These are phyloP conservation scores for Pichia insulana DNA, from an alignment of 805 yeast species.

Conservation along the genomic window DNA sequence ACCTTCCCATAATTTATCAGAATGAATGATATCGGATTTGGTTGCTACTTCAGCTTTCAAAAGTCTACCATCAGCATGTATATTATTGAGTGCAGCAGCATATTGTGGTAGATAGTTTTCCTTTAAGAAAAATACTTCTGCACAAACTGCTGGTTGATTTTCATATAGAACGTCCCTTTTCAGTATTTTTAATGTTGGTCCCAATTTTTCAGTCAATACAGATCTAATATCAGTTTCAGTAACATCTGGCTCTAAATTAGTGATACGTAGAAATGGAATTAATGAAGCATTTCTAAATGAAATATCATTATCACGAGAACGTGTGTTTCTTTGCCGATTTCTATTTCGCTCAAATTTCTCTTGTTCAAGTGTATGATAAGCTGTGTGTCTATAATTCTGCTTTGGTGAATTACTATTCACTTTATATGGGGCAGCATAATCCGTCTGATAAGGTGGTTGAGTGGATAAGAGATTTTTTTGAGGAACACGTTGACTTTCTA, in stretches of 20 bases:
- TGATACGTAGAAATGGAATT: conserved; percentile 22
- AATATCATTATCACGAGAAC: not conserved
- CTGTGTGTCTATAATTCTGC: not conserved
- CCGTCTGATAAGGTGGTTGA: too few relatives aligned
- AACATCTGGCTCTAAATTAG: conserved; percentile 26
- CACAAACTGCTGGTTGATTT: conserved; percentile 8
- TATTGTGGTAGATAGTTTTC: conserved; percentile 9
- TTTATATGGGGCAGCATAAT: too few relatives aligned
- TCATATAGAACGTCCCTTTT: not conserved
- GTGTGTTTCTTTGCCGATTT: not conserved
- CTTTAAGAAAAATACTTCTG: conserved; percentile 14
- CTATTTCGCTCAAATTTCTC: not conserved
- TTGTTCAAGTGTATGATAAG: not conserved
- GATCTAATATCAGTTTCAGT: conserved; percentile 22
- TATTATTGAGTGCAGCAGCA: conserved; percentile 5
- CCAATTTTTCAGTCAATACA: conserved; percentile 18
- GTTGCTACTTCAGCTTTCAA: conserved; percentile 9
- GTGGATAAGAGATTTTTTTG: too few relatives aligned
- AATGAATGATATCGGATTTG: conserved; percentile 8
- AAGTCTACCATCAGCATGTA: conserved; percentile 13
- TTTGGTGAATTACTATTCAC: too few relatives aligned
- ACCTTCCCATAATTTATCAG: conserved; percentile 9
- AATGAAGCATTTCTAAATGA: conserved; percentile 19
- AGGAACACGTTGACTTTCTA: too few relatives aligned
- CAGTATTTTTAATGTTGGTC: conserved; percentile 15